Conservation (phyloP, 306 rosid species). For the Sicyos baderoa region DNA sequence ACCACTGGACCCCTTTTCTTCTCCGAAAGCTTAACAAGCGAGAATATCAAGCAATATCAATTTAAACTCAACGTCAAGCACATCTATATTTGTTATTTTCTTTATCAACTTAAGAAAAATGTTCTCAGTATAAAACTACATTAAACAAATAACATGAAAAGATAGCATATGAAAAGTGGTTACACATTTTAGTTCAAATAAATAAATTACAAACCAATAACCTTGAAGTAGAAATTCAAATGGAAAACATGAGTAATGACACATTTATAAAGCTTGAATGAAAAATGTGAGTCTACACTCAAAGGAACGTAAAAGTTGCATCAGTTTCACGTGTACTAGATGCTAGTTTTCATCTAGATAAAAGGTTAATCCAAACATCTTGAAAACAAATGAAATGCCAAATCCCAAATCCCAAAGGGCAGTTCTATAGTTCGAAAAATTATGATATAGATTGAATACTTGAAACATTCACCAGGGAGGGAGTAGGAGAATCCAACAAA, state of each 20-base stretch:
- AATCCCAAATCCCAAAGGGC: not conserved
- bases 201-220: not conserved
- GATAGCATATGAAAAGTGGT: not conserved
- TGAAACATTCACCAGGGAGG: not conserved
- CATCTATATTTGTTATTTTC: not conserved
- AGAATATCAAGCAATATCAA: not conserved
- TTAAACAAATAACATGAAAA: not conserved
- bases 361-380: not conserved
- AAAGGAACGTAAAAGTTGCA: not conserved
- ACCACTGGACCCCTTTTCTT: not conserved
- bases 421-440: not conserved
- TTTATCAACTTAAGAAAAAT: not conserved
- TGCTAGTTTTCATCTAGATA: not conserved
- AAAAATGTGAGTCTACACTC: not conserved
- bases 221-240: not conserved
- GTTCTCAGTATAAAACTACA: not conserved
- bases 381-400: not conserved
- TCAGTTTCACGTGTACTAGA: not conserved
- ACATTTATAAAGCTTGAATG: not conserved
- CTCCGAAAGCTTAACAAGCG: not conserved
- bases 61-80: slow-evolving; percentile 3
- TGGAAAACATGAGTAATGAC: not conserved
- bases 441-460: not conserved
- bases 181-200: not conserved
- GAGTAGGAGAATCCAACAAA: slow-evolving; percentile 8